phyloP scores from a whole-genome alignment of 2,329 filamentous ascomycete species.

The Colletotrichum abscissum region DNA sequence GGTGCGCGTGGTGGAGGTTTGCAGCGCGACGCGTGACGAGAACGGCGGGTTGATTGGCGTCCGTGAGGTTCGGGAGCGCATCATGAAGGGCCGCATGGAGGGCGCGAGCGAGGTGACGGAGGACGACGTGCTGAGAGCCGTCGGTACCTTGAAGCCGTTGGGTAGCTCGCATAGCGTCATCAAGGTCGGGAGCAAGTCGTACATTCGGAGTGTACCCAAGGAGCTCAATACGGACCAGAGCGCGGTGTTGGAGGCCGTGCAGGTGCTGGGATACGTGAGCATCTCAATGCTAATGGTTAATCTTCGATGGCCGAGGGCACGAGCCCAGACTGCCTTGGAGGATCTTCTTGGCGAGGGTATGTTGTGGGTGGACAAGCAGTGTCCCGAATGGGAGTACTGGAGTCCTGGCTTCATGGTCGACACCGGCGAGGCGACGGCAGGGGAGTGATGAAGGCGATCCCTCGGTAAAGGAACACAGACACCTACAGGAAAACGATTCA shows the following conservation, averaged over 20 bases:
- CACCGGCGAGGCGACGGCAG: slow-evolving; percentile 41
- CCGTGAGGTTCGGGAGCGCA: slow-evolving; percentile 80
- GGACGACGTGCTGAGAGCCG: slow-evolving; percentile 92
- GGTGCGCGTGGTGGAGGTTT: slow-evolving; percentile 94
- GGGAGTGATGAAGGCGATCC: slow-evolving; percentile 32
- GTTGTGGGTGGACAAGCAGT: slow-evolving; percentile 93
- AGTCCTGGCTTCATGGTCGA: slow-evolving; percentile 79
- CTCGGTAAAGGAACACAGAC: slow-evolving; percentile 37
- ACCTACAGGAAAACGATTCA: slow-evolving; percentile 29
- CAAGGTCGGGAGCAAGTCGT: slow-evolving; percentile 83
- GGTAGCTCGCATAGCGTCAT: slow-evolving; percentile 90
- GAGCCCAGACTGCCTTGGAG: slow-evolving; percentile 90
- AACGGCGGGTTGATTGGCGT: slow-evolving; percentile 94
- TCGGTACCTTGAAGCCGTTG: slow-evolving; percentile 86
- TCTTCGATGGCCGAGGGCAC: slow-evolving; percentile 83
- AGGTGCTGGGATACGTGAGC: slow-evolving; percentile 90
- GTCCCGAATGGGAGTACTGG: slow-evolving; percentile 93
- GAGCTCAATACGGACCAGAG: slow-evolving; percentile 96
- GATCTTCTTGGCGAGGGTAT: slow-evolving; percentile 90
- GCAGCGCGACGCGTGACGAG: slow-evolving; percentile 84
- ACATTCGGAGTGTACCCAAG: slow-evolving; percentile 93
- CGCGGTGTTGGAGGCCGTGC: slow-evolving; percentile 89
- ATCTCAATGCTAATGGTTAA: slow-evolving; percentile 91
- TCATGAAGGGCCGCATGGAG: slow-evolving; percentile 78
- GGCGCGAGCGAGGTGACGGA: slow-evolving; percentile 85